Conservation (phyloP, 768 basidiomycete species). For the Rhodocollybia butyracea region DNA sequence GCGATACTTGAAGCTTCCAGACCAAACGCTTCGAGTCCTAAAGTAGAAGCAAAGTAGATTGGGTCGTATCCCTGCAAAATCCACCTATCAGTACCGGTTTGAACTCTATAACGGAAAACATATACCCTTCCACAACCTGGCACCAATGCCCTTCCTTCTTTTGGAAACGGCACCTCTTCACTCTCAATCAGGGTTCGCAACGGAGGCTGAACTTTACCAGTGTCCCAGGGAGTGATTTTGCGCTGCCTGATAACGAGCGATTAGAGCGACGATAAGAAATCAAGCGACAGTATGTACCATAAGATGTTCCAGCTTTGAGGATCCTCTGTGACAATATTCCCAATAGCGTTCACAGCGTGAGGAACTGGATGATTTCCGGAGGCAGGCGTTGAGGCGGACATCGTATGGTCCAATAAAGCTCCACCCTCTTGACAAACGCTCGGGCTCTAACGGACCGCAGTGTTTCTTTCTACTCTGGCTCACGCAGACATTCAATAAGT, state of each 20-base stretch:
- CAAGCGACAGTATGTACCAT: constrained; percentile 15
- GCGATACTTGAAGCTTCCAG: constrained; percentile 59
- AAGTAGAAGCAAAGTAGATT: constrained; percentile 44
- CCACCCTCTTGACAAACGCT: too few relatives aligned
- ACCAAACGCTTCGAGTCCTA: constrained; percentile 47
- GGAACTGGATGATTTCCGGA: too few relatives aligned
- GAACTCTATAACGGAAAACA: constrained; percentile 16
- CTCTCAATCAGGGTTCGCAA: constrained; percentile 49
- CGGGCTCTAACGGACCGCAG: too few relatives aligned
- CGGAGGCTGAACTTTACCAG: constrained; percentile 50
- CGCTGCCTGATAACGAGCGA: constrained; percentile 29
- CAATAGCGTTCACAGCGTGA: too few relatives aligned
- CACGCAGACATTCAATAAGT: too few relatives aligned
- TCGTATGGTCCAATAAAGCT: too few relatives aligned
- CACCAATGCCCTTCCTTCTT: constrained; percentile 40
- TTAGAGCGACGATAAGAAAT: not conserved
- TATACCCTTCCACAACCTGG: constrained; percentile 56
- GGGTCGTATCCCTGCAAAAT: constrained; percentile 58
- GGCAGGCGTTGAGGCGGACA: too few relatives aligned
- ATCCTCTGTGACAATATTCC: constrained; percentile 22
- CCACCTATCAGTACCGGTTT: not conserved
- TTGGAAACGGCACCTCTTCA: constrained; percentile 40
- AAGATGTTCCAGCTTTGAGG: constrained; percentile 25
- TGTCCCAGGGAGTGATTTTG: constrained; percentile 63
- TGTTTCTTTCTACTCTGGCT: too few relatives aligned